Base-by-base conservation (phyloP, 176 grass and related monocot species). In the Oryza coarctata region DNA sequence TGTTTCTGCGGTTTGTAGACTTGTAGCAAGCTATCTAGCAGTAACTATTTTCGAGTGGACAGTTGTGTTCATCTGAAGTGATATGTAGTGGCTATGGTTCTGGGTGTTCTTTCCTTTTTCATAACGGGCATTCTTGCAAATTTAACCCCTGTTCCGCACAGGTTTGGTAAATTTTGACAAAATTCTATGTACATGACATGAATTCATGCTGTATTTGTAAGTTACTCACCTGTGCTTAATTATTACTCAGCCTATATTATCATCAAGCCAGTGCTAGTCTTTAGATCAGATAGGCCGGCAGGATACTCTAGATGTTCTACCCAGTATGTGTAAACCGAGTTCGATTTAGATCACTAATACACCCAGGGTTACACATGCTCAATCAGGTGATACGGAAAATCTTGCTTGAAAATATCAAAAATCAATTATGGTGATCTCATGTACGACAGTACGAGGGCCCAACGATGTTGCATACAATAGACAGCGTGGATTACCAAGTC, bases 1-100 rank as follows among this genome's bases (percentile, higher is more conserved):
- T 77, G 5, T 73, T 66, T 83, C 64, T 86, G 68, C 61, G 49
- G 79, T 83, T 68, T 86, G 61, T 30, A 40, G 18, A 25, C 65
- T 85, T 64, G 11, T 77, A 57, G 81, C 40, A 81, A 76, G 60
- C 31, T 66, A 36, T 70, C n/a, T 15, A 74, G 27, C 34, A 28
- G 30, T 36, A 50, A 67, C 63, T 68, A 43, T 36, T 84, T 36
- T 84, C 14, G 41, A 65, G 33, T 5, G 26, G 65, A 74, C 63
- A 25, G 20, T 72, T 68, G 40, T 34, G 12, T 20, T 39, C 6
- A 63, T 76, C 45, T 47, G 29, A 38, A 44, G 63, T 83, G 36
- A 86, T 45, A 41, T 58, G 7, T 58, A 27, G 31, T 29, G 58
- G 8, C 20, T 45, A n/a, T 63, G 10, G n/a, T 60, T 80, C 26